Evolutionary conservation across 768 basidiomycete genomes (phyloP).

Genomic region (Suillus alpinus): DNA sequence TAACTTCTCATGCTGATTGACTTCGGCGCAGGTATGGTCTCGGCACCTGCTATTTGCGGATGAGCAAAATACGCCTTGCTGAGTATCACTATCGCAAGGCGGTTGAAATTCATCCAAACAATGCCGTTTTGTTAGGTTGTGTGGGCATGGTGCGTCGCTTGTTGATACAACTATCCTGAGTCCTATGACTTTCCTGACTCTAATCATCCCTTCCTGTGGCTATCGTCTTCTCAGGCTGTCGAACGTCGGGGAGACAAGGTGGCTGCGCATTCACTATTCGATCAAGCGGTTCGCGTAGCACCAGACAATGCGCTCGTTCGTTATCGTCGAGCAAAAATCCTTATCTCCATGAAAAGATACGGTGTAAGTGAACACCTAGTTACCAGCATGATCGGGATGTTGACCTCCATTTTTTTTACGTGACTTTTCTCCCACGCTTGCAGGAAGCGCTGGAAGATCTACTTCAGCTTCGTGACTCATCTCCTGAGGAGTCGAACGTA

Average conservation of each 20-base stretch:
- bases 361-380: conserved; percentile 50
- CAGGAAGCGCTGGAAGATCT: conserved; percentile 83
- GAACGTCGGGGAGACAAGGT: conserved; percentile 80
- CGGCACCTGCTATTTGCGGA: conserved; percentile 92
- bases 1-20: conserved; percentile 21
- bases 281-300: conserved; percentile 73
- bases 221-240: conserved; percentile 58
- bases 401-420: conserved; percentile 14
- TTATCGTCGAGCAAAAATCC: conserved; percentile 90
- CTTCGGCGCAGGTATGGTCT: conserved; percentile 84
- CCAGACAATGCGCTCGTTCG: conserved; percentile 91
- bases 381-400: conserved; percentile 27
- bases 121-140: conserved; percentile 94
- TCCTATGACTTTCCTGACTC: conserved; percentile 17
- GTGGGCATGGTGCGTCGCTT: conserved; percentile 85
- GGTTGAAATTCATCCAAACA: conserved; percentile 87
- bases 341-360: conserved; percentile 82
- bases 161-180: conserved; percentile 11
- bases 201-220: conserved; percentile 3
- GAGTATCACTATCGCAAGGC: conserved; percentile 97
- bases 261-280: conserved; percentile 75
- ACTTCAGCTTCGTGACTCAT: conserved; percentile 72
- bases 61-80: conserved; percentile 89
- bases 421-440: conserved; percentile 22
- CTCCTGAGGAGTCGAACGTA: conserved; percentile 96